These are phyloP conservation scores for Hypoxylon perforatum DNA, from an alignment of 495 filamentous ascomycete genomes.

Conservation along the genomic window DNA sequence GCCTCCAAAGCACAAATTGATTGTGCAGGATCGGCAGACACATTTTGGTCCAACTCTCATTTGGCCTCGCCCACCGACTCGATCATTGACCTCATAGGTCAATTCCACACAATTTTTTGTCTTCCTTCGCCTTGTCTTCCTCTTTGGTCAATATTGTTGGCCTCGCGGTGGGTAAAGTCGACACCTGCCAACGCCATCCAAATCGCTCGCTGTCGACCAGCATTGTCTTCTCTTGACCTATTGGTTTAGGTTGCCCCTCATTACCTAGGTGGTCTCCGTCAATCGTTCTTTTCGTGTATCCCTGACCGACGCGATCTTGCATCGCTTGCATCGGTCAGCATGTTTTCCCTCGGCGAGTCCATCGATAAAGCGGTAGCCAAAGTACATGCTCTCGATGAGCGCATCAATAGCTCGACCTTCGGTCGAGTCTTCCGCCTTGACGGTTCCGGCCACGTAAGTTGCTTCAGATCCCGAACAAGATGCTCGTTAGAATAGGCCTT, in stretches of 20 bases:
- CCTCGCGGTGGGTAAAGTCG: conserved; percentile 3
- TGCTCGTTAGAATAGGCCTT: conserved; percentile 8
- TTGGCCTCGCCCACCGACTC: conserved; percentile 23
- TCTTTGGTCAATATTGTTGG: conserved; percentile 4
- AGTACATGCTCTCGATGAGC: conserved; percentile 43
- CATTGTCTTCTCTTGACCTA: background rate
- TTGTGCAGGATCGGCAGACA: conserved; percentile 27
- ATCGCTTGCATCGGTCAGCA: conserved; percentile 19
- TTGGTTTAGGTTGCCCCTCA: conserved; percentile 6
- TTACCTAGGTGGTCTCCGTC: background rate
- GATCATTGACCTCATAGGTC: conserved; percentile 1
- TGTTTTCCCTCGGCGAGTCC: conserved; percentile 12
- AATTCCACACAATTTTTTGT: conserved; percentile 6
- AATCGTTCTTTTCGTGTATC: conserved; percentile 2
- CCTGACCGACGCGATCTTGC: conserved; percentile 9
- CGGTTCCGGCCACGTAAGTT: conserved; percentile 72
- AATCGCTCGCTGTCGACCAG: conserved; percentile 1
- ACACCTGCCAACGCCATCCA: background rate
- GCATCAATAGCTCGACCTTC: conserved; percentile 60
- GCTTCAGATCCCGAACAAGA: conserved; percentile 7
- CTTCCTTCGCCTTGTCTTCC: conserved; percentile 12
- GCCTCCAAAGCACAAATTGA: background rate
- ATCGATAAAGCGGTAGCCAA: conserved; percentile 33
- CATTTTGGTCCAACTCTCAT: conserved; percentile 30
- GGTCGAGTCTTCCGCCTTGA: conserved; percentile 79